These are phyloP conservation scores for Penicillium manginii DNA, from an alignment of 495 filamentous ascomycete genomes.

Conservation along the genomic window DNA sequence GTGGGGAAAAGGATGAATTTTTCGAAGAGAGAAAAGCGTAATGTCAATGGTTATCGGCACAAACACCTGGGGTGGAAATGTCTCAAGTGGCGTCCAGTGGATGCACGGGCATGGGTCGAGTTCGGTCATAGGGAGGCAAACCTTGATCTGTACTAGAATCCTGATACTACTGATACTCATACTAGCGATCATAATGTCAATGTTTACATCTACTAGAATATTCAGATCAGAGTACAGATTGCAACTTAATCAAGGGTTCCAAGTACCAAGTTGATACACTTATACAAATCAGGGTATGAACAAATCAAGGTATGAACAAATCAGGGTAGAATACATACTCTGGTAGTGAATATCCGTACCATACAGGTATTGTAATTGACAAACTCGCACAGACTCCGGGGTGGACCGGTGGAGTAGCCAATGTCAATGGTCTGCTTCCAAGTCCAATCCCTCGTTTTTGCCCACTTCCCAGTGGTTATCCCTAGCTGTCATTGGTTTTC, in stretches of 20 bases:
- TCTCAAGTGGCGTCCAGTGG: slow-evolving; percentile 8
- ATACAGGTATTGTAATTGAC: background rate
- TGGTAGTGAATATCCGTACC: background rate
- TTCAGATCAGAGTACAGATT: too few species aligned
- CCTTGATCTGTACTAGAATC: background rate
- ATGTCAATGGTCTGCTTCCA: slow-evolving; percentile 6
- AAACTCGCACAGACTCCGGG: slow-evolving; percentile 1
- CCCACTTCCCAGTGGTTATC: background rate
- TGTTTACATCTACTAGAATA: too few species aligned
- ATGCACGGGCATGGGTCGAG: background rate
- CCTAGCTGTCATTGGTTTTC: background rate
- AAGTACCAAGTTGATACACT: too few species aligned
- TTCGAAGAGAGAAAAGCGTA: background rate
- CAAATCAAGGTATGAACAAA: too few species aligned
- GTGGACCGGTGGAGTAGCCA: slow-evolving; percentile 1
- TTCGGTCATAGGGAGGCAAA: background rate
- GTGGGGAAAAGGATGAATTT: background rate
- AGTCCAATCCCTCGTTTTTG: background rate
- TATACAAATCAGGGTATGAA: too few species aligned
- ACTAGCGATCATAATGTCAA: too few species aligned
- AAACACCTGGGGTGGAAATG: slow-evolving; percentile 20
- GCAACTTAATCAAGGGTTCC: too few species aligned
- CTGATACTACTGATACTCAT: too few species aligned
- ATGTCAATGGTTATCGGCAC: background rate
- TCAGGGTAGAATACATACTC: too few species aligned